A percentile compares a stretch with the other conserved stretches of the same genome.
These are phyloP conservation scores for Aspergillus persii DNA, from an alignment of 2,329 filamentous ascomycete species.

Conservation along the genomic window DNA sequence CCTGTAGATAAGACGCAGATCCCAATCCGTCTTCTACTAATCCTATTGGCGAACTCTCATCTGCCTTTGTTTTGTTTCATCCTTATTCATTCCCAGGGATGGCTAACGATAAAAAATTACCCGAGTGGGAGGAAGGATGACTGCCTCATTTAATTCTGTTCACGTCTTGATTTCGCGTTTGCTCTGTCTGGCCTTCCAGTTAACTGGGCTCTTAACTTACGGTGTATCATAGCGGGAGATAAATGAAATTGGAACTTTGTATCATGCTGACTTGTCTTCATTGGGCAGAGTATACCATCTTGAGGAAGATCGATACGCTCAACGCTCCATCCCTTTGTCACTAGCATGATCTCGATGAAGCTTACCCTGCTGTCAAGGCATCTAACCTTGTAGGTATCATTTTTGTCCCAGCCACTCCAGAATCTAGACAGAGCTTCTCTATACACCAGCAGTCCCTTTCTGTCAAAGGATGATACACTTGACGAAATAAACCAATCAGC, in stretches of 20 bases:
- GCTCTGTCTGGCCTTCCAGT: not conserved
- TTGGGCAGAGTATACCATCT: not conserved
- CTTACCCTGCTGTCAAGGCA: no score
- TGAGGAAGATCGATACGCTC: not conserved
- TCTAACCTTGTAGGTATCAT: no score
- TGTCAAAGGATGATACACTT: no score
- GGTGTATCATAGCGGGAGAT: not conserved
- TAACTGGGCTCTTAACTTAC: not conserved
- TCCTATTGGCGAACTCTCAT: not conserved
- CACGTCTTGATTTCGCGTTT: not conserved
- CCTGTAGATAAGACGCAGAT: conserved; percentile 58
- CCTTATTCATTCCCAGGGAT: not conserved
- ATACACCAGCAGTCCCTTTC: no score
- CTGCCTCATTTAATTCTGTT: not conserved
- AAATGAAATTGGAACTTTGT: not conserved
- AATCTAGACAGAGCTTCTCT: no score
- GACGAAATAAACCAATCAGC: no score
- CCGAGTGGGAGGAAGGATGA: not conserved
- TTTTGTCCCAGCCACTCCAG: no score
- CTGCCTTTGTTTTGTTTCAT: not conserved
- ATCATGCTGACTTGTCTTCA: not conserved
- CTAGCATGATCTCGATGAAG: no score
- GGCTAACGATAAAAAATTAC: not conserved
- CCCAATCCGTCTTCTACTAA: not conserved
- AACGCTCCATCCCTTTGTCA: no score